Percentiles rank a stretch among this genome's conserved stretches.
Conservation (phyloP, 192 early-diverging fungal species). For the Gryganskiella cystojenkinii region DNA sequence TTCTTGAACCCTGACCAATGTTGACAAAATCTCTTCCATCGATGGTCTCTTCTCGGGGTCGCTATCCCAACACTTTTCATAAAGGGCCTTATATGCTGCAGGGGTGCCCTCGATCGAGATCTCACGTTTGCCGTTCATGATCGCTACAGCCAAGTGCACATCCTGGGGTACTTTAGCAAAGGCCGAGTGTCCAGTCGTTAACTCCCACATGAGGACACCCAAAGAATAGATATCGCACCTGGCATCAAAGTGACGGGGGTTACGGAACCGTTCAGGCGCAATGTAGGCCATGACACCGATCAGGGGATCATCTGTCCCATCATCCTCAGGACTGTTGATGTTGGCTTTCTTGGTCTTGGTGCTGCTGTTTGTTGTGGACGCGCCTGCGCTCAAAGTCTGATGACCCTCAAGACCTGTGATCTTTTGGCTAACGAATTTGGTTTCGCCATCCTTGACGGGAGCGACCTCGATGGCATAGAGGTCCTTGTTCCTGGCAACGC, state of each 20-base stretch:
- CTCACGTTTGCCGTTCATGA: constrained; percentile 53
- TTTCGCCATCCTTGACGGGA: not conserved
- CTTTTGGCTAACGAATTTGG: constrained; percentile 34
- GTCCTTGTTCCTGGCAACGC: constrained; percentile 26
- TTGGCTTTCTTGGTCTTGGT: not conserved
- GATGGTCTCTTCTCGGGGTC: constrained; percentile 36
- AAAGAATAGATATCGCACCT: constrained; percentile 54
- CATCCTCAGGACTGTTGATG: not conserved
- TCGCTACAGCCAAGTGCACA: constrained; percentile 34
- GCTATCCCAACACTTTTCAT: constrained; percentile 50
- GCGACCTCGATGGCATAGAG: constrained; percentile 20
- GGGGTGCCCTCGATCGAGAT: constrained; percentile 41
- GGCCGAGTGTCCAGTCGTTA: constrained; percentile 39
- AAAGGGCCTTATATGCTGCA: constrained; percentile 33
- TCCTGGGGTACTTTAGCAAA: constrained; percentile 39
- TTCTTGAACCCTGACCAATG: constrained; percentile 17
- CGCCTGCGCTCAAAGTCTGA: not conserved
- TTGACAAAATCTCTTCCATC: constrained; percentile 22
- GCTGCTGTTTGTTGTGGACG: not conserved
- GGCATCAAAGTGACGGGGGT: constrained; percentile 42
- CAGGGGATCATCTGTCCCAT: constrained; percentile 17
- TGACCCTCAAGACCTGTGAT: constrained; percentile 18
- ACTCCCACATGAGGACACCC: constrained; percentile 52
- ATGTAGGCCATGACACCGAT: constrained; percentile 53
- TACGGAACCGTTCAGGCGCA: constrained; percentile 49